phyloP scores from a whole-genome alignment of 805 yeast genomes.

The Jamesozyma jinghongensis region DNA sequence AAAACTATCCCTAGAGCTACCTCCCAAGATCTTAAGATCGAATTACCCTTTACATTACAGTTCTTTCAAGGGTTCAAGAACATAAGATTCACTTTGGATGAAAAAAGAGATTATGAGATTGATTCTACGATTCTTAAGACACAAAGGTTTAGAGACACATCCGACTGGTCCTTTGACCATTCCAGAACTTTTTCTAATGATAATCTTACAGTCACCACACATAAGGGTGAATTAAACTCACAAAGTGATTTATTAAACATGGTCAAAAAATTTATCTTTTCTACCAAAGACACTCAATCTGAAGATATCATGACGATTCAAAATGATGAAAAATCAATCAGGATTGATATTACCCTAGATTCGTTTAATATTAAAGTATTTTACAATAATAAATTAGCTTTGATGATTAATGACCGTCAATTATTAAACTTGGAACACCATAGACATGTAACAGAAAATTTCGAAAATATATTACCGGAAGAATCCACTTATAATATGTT shows the following conservation, averaged over 20 bases:
- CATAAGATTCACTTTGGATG: slow-evolving; percentile 60
- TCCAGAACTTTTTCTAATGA: background rate
- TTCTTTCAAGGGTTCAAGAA: slow-evolving; percentile 44
- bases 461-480: slow-evolving; percentile 38
- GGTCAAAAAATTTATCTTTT: background rate
- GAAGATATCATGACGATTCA: slow-evolving; percentile 1
- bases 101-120: slow-evolving; percentile 36
- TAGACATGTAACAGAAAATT: slow-evolving; percentile 40
- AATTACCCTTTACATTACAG: slow-evolving; percentile 49
- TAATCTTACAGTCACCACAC: background rate
- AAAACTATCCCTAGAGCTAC: slow-evolving; percentile 33
- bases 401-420: slow-evolving; percentile 58
- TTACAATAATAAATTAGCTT: slow-evolving; percentile 37
- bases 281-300: background rate
- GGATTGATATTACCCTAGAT: slow-evolving; percentile 35
- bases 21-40: slow-evolving; percentile 31
- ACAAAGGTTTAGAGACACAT: slow-evolving; percentile 53
- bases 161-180: slow-evolving; percentile 45
- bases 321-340: slow-evolving; percentile 25
- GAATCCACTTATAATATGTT: slow-evolving; percentile 64
- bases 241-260: background rate
- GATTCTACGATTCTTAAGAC: slow-evolving; percentile 22
- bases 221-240: background rate
- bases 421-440: slow-evolving; percentile 79
- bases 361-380: slow-evolving; percentile 36